Base-by-base conservation (phyloP, 176 grass and related monocot species). In the Ensete ventricosum region DNA sequence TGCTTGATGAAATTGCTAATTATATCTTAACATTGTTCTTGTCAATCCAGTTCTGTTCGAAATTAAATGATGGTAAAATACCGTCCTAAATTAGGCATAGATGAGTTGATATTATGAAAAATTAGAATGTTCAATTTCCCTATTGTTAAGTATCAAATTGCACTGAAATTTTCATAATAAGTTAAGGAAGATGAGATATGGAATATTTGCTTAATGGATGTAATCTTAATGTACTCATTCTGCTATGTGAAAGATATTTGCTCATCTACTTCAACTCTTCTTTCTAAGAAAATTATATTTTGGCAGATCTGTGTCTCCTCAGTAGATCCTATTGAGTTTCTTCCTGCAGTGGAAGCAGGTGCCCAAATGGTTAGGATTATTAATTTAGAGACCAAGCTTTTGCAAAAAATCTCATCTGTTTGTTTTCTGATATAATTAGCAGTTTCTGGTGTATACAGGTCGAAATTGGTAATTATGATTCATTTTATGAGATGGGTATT, bases 381-480 rank as follows among this genome's bases (percentile, higher is more conserved):
- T 24, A 83, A 50, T 48, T 73, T 69, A 50, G 1, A 14, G 55
- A 16, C 50, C 9, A 74, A 22, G 10, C 52, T 8, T 2, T 13
- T 13, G 11, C 16, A 64, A 51, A 34, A 1, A 72, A 64, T n/a
- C 29, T 1, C 19, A n/a, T 80, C 52, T 62, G 14, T 19, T 43
- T 66, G 3, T 14, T 43, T 43, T 19, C 49, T 53, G 27, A 19
- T 67, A 11, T 11, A 13, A 9, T 69, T 67, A 14, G 20, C 8
- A 52, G 50, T 50, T 17, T 74, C 67, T 73, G 26, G 13, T 75
- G n/a, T 14, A 59, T 79, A 43, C 84, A 98, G 95, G 77, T 98
- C 81, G 95, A 98, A 79, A 91, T 98, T 52, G 90, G 95, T 81
- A 94, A 98, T 70, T 98, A 94, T 11, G 95, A 98, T 80, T 91